These are phyloP conservation scores for Elaeagnus macrophylla DNA, from an alignment of 306 rosid genomes.

Conservation along the genomic window DNA sequence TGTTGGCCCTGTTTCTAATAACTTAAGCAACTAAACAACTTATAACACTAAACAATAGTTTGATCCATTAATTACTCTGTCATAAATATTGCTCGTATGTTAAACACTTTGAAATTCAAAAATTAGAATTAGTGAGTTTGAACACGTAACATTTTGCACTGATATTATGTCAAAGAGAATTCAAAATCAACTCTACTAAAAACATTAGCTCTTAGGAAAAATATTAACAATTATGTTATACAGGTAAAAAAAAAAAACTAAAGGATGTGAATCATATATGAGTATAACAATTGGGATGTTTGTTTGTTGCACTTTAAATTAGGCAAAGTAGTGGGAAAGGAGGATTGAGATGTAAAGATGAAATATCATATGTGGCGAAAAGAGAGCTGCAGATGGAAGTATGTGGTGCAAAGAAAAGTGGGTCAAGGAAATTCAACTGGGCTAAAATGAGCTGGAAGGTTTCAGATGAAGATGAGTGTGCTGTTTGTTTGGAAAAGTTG, in stretches of 20 bases:
- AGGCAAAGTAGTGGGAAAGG: slow-evolving; percentile 20
- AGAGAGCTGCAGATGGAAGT: slow-evolving; percentile 35
- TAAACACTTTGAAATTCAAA: too few relatives aligned
- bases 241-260: background rate
- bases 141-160: too few relatives aligned
- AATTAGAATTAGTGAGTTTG: too few relatives aligned
- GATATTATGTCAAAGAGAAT: too few relatives aligned
- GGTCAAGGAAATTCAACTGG: slow-evolving; percentile 54
- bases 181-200: too few relatives aligned
- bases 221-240: too few relatives aligned
- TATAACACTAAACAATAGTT: too few relatives aligned
- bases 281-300: background rate
- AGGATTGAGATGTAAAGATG: slow-evolving; percentile 13
- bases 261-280: background rate
- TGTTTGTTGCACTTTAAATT: background rate
- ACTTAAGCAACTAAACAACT: too few relatives aligned
- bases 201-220: too few relatives aligned
- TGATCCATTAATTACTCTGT: too few relatives aligned
- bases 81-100: too few relatives aligned
- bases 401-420: slow-evolving; percentile 32
- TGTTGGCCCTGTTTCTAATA: too few relatives aligned
- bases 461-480: slow-evolving; percentile 56
- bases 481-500: slow-evolving; percentile 58
- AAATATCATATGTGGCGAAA: slow-evolving; percentile 9
- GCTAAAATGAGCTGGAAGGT: slow-evolving; percentile 53